Conservation (phyloP, 1,284 basidiomycete species). For the Trichosporon inkin region DNA sequence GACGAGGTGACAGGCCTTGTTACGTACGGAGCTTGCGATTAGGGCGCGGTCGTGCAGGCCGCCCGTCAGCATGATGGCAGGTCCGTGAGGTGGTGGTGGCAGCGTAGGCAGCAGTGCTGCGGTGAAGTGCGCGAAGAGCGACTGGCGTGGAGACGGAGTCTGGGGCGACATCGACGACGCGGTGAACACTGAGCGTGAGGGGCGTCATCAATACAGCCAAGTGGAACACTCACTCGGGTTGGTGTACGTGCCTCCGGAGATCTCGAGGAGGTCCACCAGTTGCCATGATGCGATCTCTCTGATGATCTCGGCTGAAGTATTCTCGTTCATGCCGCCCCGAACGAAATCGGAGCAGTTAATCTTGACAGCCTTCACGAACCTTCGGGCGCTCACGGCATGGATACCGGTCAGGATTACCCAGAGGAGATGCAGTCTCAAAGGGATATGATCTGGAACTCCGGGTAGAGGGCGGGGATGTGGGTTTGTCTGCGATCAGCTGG, state of each 20-base stretch:
- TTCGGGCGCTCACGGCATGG: constrained; percentile 56
- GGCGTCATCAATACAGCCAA: constrained; percentile 5
- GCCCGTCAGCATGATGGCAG: constrained; percentile 46
- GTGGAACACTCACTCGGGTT: constrained; percentile 30
- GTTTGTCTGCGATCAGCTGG: constrained; percentile 60
- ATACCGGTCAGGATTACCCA: constrained; percentile 62
- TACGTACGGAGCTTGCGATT: constrained; percentile 33
- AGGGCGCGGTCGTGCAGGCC: constrained; percentile 39
- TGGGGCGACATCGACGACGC: background rate
- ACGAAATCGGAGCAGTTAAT: constrained; percentile 83
- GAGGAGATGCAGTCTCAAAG: constrained; percentile 59
- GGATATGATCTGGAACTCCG: constrained; percentile 50
- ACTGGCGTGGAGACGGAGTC: constrained; percentile 30
- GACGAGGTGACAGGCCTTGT: constrained; percentile 39
- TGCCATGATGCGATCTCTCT: constrained; percentile 53
- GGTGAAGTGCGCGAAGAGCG: constrained; percentile 45
- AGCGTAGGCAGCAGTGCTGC: constrained; percentile 35
- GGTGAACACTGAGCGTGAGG: constrained; percentile 19
- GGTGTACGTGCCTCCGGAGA: constrained; percentile 46
- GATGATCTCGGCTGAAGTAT: constrained; percentile 36
- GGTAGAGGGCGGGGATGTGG: constrained; percentile 58
- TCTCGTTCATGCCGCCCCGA: constrained; percentile 50
- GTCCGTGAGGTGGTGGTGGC: constrained; percentile 34
- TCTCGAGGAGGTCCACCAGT: constrained; percentile 50
- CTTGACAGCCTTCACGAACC: constrained; percentile 79